A percentile compares a stretch with the other conserved stretches of the same genome.
These are phyloP conservation scores for Yamadazyma endophytica DNA, from an alignment of 805 yeast genomes.

Conservation along the genomic window DNA sequence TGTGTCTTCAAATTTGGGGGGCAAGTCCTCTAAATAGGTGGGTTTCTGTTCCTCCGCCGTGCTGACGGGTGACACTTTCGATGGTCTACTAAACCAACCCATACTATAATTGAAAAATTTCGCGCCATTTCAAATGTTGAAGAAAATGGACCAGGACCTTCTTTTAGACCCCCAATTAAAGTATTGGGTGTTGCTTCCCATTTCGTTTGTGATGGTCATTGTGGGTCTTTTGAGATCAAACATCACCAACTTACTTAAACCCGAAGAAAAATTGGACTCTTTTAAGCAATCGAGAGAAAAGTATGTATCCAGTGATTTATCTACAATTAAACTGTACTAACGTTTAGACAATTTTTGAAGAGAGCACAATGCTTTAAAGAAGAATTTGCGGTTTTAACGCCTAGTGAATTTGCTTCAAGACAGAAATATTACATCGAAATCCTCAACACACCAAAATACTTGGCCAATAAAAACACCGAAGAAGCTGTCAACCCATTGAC, in stretches of 20 bases:
- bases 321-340: conserved; percentile 2
- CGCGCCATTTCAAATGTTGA: background rate
- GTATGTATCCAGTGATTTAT: conserved; percentile 15
- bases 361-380: conserved; percentile 55
- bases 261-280: conserved; percentile 52
- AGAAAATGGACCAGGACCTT: conserved; percentile 19
- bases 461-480: conserved; percentile 45
- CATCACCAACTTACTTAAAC: conserved; percentile 56
- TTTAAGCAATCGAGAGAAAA: conserved; percentile 39
- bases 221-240: conserved; percentile 77
- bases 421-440: conserved; percentile 44
- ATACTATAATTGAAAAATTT: conserved; percentile 13
- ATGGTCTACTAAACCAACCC: conserved; percentile 44
- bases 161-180: conserved; percentile 76
- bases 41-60: conserved; percentile 24
- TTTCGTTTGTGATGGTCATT: conserved; percentile 82
- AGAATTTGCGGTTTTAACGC: conserved; percentile 50
- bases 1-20: conserved; percentile 46
- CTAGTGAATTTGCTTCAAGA: conserved; percentile 49
- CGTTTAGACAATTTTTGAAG: conserved; percentile 48
- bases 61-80: conserved; percentile 33
- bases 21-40: conserved; percentile 49
- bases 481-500: conserved; percentile 57
- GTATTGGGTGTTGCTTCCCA: conserved; percentile 89
- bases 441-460: conserved; percentile 51